Evolutionary conservation across 2,329 filamentous ascomycete genomes (phyloP), one percentile per base, ranked within the genome.

Genomic region (Talaromyces islandicus): DNA sequence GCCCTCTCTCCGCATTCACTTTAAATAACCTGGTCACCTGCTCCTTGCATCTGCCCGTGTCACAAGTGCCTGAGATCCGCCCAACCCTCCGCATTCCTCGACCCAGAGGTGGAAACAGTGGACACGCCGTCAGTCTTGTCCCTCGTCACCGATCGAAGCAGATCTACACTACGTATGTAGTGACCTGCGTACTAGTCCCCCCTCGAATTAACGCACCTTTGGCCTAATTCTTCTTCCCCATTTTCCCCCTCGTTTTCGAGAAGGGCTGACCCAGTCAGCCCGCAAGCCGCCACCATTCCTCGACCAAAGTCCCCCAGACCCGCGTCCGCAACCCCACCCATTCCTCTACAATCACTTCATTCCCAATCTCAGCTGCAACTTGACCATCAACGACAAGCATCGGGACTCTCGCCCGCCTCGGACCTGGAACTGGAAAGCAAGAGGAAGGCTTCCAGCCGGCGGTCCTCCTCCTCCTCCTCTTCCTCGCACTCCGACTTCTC

Each of bases 231-330:
- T 51, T 57, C 48, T 17, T 51, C 35, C 55, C 46, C 54, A 25
- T 54, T 41, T 48, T 51, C 29, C 30, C 54, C n/a, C 59, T 59
- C 43, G 48, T 54, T 51, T 51, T 43, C 24, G 29, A 43, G 52
- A 61, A 71, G 87, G 83, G 88, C 87, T 90, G 87, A 86, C 87
- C 84, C 83, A 77, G 78, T 83, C 89, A 92, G 90, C 89, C 88
- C 86, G 82, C 83, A 74, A 70, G 80, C 82, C 81, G 84, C 83
- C 91, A 97, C 86, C 78, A 97, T 97, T 96, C 85, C 90, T 86
- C 82, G 86, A 73, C 80, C 83, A 83, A 81, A 81, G 67, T 75
- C 77, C 69, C 83, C 82, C 77, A 87, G 87, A n/a, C n/a, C n/a
- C n/a, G n/a, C n/a, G 79, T 86, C 63, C 64, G 66, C 66, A 59